Evolutionary conservation across 1,139 yeast genomes (phyloP).

Genomic region (Komagataea norvegica): DNA sequence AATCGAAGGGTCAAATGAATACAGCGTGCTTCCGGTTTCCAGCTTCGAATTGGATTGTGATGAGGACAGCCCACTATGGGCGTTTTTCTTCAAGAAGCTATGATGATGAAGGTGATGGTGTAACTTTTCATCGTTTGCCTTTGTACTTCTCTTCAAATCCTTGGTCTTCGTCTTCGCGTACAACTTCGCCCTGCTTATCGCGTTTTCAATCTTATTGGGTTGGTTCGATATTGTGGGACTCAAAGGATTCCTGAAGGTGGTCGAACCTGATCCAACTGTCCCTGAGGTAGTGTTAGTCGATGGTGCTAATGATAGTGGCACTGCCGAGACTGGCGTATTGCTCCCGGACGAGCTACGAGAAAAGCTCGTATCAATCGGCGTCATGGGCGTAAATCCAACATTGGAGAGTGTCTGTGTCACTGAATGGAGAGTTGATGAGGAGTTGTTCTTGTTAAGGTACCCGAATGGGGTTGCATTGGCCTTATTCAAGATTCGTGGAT

Average conservation of each 20-base stretch:
- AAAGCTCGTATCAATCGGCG: conserved; percentile 10
- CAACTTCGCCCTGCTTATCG: conserved; percentile 22
- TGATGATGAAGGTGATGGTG: conserved; percentile 32
- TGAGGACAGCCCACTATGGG: conserved; percentile 35
- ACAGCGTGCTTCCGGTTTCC: conserved; percentile 40
- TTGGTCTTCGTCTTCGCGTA: conserved; percentile 26
- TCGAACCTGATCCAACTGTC: not conserved
- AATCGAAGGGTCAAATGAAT: conserved; percentile 41
- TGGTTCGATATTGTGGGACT: conserved; percentile 14
- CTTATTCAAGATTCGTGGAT: no score
- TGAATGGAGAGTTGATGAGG: conserved; percentile 23
- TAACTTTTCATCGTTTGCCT: conserved; percentile 12
- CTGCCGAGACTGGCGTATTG: not conserved
- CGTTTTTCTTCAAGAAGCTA: conserved; percentile 34
- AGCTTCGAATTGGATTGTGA: conserved; percentile 44
- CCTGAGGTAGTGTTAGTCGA: not conserved
- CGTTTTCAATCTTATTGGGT: conserved; percentile 17
- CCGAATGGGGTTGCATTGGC: conserved; percentile 9
- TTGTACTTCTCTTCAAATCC: conserved; percentile 17
- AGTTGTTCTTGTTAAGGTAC: conserved; percentile 14
- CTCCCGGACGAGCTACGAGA: not conserved
- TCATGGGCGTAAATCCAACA: conserved; percentile 23
- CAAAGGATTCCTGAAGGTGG: conserved; percentile 10
- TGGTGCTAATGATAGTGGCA: conserved; percentile 1
- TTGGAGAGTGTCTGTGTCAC: conserved; percentile 24